Evolutionary conservation across 768 basidiomycete species (phyloP), one percentile per base, ranked within the genome.

Genomic region (Mycena galopus): DNA sequence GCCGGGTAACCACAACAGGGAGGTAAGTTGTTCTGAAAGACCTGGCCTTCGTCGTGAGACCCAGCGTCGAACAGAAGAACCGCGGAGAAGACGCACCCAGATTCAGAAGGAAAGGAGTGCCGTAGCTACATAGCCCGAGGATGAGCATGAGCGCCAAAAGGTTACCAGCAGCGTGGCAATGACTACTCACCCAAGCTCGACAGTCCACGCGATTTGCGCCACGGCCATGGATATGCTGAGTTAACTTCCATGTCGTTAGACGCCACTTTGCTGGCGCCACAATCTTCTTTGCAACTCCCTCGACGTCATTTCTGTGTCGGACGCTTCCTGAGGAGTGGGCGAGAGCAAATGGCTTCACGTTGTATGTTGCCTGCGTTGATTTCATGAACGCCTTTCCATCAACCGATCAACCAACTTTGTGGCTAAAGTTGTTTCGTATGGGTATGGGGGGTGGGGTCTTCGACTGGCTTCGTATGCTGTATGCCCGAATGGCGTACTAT

Each of bases 191-290:
- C 95, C 96, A 29, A 97, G 89, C 79, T 97, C 96, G 4, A 98
- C 93, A 1, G 96, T 97, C 97, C 97, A 98, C 1, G 95, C 93
- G 29, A 98, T 92, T 83, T 98, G 95, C 8, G 94, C 95, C 19
- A 97, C 97, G 53, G 91, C 96, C 94, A 99, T 97, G 10, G 96
- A 95, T 71, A 98, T 89, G 71, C 92, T 94, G 76, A 96, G 85
- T 88, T 67, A 96, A 88, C 79, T 93, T 86, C 92, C 92, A 92
- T 80, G 90, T 89, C 16, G 87, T 81, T 61, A 88, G 73, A 6
- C 74, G 81, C 51, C 85, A 84, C 76, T 79, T 86, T 1, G 53
- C 42, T 8, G 71, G 58, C 14, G 55, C 60, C 33, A 37, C 11
- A 23, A 64, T 35, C 35, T 55, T 35, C 56, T 65, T 67, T 12